Conservation (phyloP, 768 basidiomycete genomes). For the Roridomyces roridus region DNA sequence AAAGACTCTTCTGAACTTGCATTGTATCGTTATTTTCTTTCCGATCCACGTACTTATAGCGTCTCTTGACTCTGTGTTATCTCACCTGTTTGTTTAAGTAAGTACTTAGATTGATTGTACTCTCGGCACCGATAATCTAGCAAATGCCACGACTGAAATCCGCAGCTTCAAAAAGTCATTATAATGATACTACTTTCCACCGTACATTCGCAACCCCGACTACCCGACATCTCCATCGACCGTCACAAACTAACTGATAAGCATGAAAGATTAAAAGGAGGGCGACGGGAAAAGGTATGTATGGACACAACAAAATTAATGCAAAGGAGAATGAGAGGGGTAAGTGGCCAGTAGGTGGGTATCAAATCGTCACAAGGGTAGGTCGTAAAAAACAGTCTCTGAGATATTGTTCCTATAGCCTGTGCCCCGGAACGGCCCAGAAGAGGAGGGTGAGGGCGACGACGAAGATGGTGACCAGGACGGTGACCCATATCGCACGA, state of each 20-base stretch:
- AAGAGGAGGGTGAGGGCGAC: constrained; percentile 89
- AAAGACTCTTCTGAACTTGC: constrained; percentile 53
- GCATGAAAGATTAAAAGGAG: constrained; percentile 25
- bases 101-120: constrained; percentile 10
- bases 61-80: not conserved
- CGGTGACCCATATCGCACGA: constrained; percentile 89
- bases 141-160: too few relatives aligned
- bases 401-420: constrained; percentile 66
- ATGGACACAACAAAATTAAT: constrained; percentile 7
- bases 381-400: constrained; percentile 4
- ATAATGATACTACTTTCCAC: constrained; percentile 7
- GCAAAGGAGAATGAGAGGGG: not conserved
- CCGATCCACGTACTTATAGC: not conserved
- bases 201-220: not conserved
- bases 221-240: not conserved
- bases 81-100: constrained; percentile 4
- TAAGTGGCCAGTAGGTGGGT: constrained; percentile 4
- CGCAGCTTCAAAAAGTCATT: constrained; percentile 10
- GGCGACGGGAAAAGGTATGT: not conserved
- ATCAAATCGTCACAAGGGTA: constrained; percentile 17
- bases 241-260: constrained; percentile 16
- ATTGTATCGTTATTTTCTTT: constrained; percentile 1
- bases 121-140: constrained; percentile 8
- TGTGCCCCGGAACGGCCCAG: constrained; percentile 94
- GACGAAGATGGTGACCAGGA: constrained; percentile 78